Conservation (phyloP, 2,329 filamentous ascomycete species). For the Penicillium brevicompactum region DNA sequence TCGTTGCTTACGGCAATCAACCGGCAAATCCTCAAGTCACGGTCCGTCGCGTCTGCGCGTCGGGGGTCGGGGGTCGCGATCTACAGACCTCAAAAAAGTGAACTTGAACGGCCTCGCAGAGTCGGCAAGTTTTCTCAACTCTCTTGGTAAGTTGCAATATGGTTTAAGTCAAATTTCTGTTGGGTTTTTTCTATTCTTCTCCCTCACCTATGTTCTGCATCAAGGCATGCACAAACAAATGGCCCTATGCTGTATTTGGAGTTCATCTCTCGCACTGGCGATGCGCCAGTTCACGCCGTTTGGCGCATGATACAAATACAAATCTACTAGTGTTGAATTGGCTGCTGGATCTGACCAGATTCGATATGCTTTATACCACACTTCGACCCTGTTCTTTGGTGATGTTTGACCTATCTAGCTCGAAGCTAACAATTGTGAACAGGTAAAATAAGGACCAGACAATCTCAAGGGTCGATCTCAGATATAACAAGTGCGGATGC, state of each 20-base stretch:
- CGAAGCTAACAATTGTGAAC: background rate
- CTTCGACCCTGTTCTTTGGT: background rate
- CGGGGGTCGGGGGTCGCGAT: conserved; percentile 17
- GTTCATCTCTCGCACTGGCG: background rate
- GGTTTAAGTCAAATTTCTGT: background rate
- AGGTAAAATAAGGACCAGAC: conserved; percentile 1
- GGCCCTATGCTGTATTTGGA: background rate
- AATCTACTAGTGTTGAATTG: background rate
- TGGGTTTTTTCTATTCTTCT: background rate
- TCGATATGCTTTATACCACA: background rate
- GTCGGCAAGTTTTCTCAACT: background rate
- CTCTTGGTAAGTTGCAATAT: background rate
- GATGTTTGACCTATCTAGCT: background rate
- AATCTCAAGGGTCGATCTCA: background rate
- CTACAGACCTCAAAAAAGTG: conserved; percentile 8
- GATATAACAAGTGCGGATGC: conserved; percentile 20
- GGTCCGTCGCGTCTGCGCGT: conserved; percentile 31
- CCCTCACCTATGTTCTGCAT: background rate
- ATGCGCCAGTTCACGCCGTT: background rate
- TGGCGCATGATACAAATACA: background rate
- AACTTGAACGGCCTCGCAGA: background rate
- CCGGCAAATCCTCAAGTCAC: conserved; percentile 16
- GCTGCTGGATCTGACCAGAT: background rate
- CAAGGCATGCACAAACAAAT: background rate
- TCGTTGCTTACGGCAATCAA: background rate